A percentile compares a stretch with the other conserved stretches of the same genome.
These are phyloP conservation scores for Stereum hirsutum DNA, from an alignment of 1,284 basidiomycete genomes.

Conservation along the genomic window DNA sequence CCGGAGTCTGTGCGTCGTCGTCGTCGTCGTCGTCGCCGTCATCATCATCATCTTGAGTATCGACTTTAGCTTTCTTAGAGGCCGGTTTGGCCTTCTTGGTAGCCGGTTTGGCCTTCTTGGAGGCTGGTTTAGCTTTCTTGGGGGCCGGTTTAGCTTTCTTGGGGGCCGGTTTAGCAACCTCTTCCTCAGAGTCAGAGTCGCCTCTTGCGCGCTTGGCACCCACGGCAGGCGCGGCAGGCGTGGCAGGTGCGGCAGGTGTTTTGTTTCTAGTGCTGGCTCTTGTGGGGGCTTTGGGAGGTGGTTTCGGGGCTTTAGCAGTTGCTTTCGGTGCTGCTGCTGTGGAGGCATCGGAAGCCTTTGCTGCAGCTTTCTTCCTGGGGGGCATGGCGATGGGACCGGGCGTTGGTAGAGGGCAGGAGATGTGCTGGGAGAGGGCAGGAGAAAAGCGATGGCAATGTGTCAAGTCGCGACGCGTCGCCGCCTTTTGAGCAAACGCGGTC, in stretches of 20 bases:
- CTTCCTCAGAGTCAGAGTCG: slow-evolving; percentile 14
- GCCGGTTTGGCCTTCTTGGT: too few relatives aligned
- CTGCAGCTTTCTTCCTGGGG: slow-evolving; percentile 21
- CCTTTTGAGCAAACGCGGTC: too few relatives aligned
- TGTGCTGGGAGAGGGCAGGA: too few relatives aligned
- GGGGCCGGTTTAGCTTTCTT: slow-evolving; percentile 36
- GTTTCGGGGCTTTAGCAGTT: slow-evolving; percentile 6
- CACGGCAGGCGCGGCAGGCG: slow-evolving; percentile 15
- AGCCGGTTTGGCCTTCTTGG: slow-evolving; percentile 14
- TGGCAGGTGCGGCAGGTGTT: slow-evolving; percentile 8
- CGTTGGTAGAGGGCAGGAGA: too few relatives aligned
- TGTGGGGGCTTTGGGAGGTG: not conserved
- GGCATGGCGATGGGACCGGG: too few relatives aligned
- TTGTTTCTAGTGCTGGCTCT: slow-evolving; percentile 11
- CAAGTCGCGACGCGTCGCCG: too few relatives aligned
- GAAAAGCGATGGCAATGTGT: too few relatives aligned
- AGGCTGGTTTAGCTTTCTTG: too few relatives aligned
- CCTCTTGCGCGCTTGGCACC: slow-evolving; percentile 18
- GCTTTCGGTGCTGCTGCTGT: slow-evolving; percentile 5
- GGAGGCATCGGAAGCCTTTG: slow-evolving; percentile 5
- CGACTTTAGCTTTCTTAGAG: slow-evolving; percentile 6
- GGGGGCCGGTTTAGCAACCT: slow-evolving; percentile 20
- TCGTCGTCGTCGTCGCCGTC: too few relatives aligned
- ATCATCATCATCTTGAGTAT: slow-evolving; percentile 9
- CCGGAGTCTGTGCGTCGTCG: too few relatives aligned